These are phyloP conservation scores for Pichia sp. DNA, from an alignment of 1,139 yeast genomes.

Conservation along the genomic window DNA sequence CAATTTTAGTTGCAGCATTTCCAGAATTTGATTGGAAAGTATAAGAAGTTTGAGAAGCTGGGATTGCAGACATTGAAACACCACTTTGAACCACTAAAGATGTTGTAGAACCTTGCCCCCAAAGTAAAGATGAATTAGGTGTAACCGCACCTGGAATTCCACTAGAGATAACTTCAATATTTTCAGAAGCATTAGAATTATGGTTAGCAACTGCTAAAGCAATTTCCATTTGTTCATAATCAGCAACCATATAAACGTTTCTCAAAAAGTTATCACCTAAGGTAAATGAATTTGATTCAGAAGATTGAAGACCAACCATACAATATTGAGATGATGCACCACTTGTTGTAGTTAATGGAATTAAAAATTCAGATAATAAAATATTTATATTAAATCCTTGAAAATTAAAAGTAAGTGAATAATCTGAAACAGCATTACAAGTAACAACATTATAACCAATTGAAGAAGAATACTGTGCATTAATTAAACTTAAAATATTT, in stretches of 20 bases:
- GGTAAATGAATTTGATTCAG: constrained; percentile 30
- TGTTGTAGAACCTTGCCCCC: constrained; percentile 10
- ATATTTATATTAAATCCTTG: constrained; percentile 45
- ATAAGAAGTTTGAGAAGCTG: constrained; percentile 1
- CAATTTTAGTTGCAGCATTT: too few relatives aligned
- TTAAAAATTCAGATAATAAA: constrained; percentile 37
- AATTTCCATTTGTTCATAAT: constrained; percentile 58
- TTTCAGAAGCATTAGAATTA: neutral
- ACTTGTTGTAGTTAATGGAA: constrained; percentile 6
- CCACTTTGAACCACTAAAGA: constrained; percentile 1
- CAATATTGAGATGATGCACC: constrained; percentile 10
- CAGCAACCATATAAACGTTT: constrained; percentile 71
- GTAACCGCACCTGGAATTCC: constrained; percentile 18
- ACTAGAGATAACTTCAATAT: constrained; percentile 13
- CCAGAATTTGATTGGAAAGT: neutral
- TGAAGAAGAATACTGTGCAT: constrained; percentile 33
- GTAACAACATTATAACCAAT: constrained; percentile 32
- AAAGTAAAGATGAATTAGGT: constrained; percentile 8
- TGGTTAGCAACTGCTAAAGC: constrained; percentile 56
- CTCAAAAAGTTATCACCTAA: constrained; percentile 73
- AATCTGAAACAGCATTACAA: constrained; percentile 28
- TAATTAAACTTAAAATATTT: constrained; percentile 34
- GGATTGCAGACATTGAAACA: constrained; percentile 8
- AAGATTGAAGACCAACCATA: constrained; percentile 23
- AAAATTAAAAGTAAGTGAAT: constrained; percentile 39